Conservation (phyloP, 352 stramenopile genomes). For the Plasmopara muralis region DNA sequence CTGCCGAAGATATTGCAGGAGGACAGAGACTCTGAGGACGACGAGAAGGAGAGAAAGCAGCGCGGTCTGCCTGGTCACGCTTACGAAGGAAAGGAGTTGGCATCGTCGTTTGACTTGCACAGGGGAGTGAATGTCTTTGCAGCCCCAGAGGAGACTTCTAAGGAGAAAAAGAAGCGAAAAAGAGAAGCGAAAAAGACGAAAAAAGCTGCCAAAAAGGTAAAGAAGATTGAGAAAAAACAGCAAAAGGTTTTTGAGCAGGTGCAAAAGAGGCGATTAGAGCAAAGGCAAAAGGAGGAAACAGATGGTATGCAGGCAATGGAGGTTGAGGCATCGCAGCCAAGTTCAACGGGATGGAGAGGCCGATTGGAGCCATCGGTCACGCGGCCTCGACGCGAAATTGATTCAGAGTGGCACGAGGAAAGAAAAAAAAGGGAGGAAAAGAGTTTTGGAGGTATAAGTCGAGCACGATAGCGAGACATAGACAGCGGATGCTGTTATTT, state of each 20-base stretch:
- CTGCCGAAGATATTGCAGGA: slow-evolving; percentile 89
- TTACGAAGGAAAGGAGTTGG: slow-evolving; percentile 86
- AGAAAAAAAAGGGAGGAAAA: slow-evolving; percentile 20
- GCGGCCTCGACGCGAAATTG: slow-evolving; percentile 10
- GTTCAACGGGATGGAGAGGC: slow-evolving; percentile 58
- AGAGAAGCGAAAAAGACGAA: slow-evolving; percentile 52
- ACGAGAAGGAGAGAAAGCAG: slow-evolving; percentile 25
- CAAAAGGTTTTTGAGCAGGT: slow-evolving; percentile 42
- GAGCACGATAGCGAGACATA: slow-evolving; percentile 25
- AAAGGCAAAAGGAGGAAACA: slow-evolving; percentile 24
- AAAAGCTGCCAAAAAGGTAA: slow-evolving; percentile 40
- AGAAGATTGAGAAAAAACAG: slow-evolving; percentile 50
- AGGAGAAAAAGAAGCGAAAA: slow-evolving; percentile 53
- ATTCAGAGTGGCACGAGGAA: slow-evolving; percentile 7
- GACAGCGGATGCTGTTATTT: neutral
- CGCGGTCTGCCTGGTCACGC: slow-evolving; percentile 73
- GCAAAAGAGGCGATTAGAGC: slow-evolving; percentile 32
- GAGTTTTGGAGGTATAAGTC: slow-evolving; percentile 55
- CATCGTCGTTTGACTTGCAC: slow-evolving; percentile 52
- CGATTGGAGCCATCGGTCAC: slow-evolving; percentile 41
- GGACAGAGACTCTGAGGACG: slow-evolving; percentile 54
- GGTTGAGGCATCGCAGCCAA: slow-evolving; percentile 16
- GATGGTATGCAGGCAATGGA: slow-evolving; percentile 10
- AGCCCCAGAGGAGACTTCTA: slow-evolving; percentile 41
- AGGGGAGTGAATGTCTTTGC: slow-evolving; percentile 84